Conservation (phyloP, 2,329 filamentous ascomycete genomes). For the Sporothrix pseudoabietina region DNA sequence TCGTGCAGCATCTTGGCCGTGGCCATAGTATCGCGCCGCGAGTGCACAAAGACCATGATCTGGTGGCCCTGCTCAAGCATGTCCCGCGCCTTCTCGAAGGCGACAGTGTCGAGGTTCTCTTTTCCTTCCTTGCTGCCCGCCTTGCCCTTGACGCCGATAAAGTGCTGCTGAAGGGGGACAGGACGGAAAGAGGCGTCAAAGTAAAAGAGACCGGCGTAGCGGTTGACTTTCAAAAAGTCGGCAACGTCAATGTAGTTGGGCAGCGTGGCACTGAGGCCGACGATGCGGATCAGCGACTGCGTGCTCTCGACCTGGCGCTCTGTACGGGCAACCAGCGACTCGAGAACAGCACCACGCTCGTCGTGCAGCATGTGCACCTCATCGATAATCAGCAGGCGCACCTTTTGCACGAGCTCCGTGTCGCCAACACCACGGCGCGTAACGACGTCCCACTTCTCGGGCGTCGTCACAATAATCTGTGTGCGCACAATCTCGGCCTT, state of each 20-base stretch:
- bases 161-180: constrained; percentile 95
- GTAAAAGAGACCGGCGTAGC: constrained; percentile 89
- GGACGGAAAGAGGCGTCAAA: constrained; percentile 95
- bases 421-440: constrained; percentile 96
- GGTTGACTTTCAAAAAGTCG: constrained; percentile 95
- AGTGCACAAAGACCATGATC: constrained; percentile 99
- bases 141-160: constrained; percentile 94
- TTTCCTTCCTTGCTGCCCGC: constrained; percentile 75
- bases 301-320: constrained; percentile 97
- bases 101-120: constrained; percentile 83
- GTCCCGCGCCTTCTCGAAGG: constrained; percentile 91
- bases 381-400: constrained; percentile 93
- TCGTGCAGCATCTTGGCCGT: constrained; percentile 85
- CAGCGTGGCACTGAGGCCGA: constrained; percentile 91
- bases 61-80: constrained; percentile 94
- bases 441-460: constrained; percentile 99
- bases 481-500: constrained; percentile 95
- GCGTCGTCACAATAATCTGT: constrained; percentile 97
- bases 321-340: constrained; percentile 92
- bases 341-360: constrained; percentile 91
- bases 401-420: constrained; percentile 96
- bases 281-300: constrained; percentile 92
- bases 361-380: constrained; percentile 99
- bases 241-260: constrained; percentile 97
- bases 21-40: constrained; percentile 86